phyloP scores from a whole-genome alignment of 2,329 filamentous ascomycete genomes.

The Xylaria sp. region DNA sequence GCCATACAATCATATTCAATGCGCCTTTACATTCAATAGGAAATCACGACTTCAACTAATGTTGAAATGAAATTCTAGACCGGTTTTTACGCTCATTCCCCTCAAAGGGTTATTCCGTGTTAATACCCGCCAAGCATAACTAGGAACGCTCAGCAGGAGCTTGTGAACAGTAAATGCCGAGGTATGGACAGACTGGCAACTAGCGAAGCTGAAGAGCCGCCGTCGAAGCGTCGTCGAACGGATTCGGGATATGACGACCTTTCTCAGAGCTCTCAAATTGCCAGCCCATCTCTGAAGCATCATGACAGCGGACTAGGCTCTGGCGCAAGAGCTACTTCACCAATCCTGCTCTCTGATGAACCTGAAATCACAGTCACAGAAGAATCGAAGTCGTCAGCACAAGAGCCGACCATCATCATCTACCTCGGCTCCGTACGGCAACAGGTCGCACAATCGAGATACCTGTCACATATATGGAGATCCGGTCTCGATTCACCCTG shows the following conservation, averaged over 20 bases:
- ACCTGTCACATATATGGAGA: slow-evolving; percentile 31
- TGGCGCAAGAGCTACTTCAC: slow-evolving; percentile 30
- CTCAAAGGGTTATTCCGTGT: background rate
- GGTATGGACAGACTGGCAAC: slow-evolving; percentile 11
- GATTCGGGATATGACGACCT: slow-evolving; percentile 29
- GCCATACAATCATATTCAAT: background rate
- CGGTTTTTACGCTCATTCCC: background rate
- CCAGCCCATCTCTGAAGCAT: slow-evolving; percentile 19
- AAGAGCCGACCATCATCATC: slow-evolving; percentile 27
- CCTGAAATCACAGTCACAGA: slow-evolving; percentile 27
- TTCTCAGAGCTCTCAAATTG: slow-evolving; percentile 19
- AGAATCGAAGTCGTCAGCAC: slow-evolving; percentile 10
- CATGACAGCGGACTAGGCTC: slow-evolving; percentile 21
- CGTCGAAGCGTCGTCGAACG: slow-evolving; percentile 27
- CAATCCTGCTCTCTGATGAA: slow-evolving; percentile 30
- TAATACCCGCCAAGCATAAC: background rate
- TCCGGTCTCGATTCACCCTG: slow-evolving; percentile 26
- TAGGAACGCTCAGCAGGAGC: background rate
- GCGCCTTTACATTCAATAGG: background rate
- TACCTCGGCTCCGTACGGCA: slow-evolving; percentile 32
- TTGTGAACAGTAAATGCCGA: background rate
- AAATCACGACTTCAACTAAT: background rate
- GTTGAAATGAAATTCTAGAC: too few species aligned
- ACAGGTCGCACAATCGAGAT: slow-evolving; percentile 29
- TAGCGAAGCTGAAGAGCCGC: slow-evolving; percentile 16